Percentiles rank a stretch among this genome's conserved stretches.
Conservation (phyloP, 169 alveolate genomes). For the Plasmodium yoelii region DNA sequence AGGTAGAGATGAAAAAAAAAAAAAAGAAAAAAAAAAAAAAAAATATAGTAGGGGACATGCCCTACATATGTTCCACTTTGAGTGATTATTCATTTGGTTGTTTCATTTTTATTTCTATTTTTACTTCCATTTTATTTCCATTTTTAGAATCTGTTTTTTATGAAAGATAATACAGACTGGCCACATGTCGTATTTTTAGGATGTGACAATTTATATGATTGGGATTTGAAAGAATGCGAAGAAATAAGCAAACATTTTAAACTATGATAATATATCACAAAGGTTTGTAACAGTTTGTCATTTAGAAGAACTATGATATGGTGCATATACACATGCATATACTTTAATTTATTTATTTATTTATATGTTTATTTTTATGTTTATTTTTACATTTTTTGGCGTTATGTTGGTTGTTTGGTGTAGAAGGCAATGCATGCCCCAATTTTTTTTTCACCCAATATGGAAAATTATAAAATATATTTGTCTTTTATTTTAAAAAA, state of each 20-base stretch:
- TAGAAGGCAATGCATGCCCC: too few species aligned
- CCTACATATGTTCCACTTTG: too few species aligned
- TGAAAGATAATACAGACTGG: constrained; percentile 59
- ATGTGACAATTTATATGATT: constrained; percentile 41
- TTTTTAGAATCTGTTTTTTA: constrained; percentile 47
- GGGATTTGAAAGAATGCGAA: constrained; percentile 41
- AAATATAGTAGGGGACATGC: neutral
- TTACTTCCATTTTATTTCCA: neutral
- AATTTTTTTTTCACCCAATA: too few species aligned
- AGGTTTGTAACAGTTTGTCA: neutral
- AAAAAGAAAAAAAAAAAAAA: neutral
- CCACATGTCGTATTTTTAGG: constrained; percentile 66
- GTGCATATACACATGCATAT: too few species aligned
- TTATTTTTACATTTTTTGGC: too few species aligned
- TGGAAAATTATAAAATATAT: too few species aligned
- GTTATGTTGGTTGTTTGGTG: too few species aligned
- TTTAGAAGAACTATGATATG: too few species aligned
- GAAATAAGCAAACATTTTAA: constrained; percentile 43
- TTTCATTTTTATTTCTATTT: neutral
- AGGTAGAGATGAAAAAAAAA: neutral
- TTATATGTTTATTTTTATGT: too few species aligned
- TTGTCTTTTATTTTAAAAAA: too few species aligned
- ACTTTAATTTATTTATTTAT: too few species aligned
- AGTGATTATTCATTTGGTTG: neutral
- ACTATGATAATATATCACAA: neutral